These are phyloP conservation scores for Alternaria conjuncta DNA, from an alignment of 2,329 filamentous ascomycete genomes.

Conservation along the genomic window DNA sequence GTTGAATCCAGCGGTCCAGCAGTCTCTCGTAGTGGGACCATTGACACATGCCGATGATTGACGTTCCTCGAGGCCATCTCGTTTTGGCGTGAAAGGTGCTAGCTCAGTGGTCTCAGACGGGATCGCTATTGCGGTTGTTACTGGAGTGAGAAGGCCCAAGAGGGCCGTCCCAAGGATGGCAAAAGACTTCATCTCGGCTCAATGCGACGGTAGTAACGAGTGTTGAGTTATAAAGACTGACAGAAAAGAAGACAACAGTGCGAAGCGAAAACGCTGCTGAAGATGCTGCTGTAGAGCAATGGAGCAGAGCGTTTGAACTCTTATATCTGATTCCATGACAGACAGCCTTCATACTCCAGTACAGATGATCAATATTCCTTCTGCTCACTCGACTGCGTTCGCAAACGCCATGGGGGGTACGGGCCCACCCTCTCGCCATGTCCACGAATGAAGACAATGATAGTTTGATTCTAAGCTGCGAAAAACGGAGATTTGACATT, in stretches of 20 bases:
- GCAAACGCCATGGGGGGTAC: not conserved
- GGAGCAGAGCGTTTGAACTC: not conserved
- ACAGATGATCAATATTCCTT: not conserved
- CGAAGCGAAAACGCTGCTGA: not conserved
- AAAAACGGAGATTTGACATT: conserved; percentile 2
- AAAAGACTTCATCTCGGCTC: conserved; percentile 31
- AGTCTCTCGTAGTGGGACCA: conserved; percentile 48
- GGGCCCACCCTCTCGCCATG: not conserved
- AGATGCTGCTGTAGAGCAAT: conserved; percentile 4
- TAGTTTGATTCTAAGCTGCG: not conserved
- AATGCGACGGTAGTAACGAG: not conserved
- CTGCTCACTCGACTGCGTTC: not conserved
- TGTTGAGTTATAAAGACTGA: conserved; percentile 8
- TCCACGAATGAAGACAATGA: not conserved
- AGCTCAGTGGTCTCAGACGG: conserved; percentile 21
- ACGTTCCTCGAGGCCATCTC: conserved; percentile 20
- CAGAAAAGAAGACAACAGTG: not conserved
- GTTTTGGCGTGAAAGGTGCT: conserved; percentile 10
- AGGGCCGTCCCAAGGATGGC: conserved; percentile 25
- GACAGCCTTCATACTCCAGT: not conserved
- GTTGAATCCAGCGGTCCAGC: conserved; percentile 49
- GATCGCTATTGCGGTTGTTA: conserved; percentile 25
- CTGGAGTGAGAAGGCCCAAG: conserved; percentile 22
- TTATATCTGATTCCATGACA: not conserved
- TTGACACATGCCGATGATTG: conserved; percentile 18